Percentiles rank a stretch among this genome's conserved stretches.
phyloP scores from a whole-genome alignment of 2,329 filamentous ascomycete species.

The Colletotrichum costaricense region DNA sequence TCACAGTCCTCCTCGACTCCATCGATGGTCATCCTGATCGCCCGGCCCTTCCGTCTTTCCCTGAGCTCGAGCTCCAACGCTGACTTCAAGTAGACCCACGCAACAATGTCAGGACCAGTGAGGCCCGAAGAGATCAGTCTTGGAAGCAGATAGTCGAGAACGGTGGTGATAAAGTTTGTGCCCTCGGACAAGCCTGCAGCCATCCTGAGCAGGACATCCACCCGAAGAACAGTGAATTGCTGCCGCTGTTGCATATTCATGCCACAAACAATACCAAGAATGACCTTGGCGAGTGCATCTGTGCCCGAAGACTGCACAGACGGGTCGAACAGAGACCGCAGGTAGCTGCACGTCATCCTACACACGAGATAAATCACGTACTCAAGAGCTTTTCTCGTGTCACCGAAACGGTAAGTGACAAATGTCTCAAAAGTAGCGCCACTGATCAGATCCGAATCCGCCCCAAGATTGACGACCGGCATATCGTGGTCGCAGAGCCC shows the following conservation, averaged over 20 bases:
- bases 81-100: constrained; percentile 9
- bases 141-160: constrained; percentile 21
- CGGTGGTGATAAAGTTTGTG: constrained; percentile 14
- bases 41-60: constrained; percentile 12
- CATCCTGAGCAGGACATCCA: constrained; percentile 8
- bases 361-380: constrained; percentile 23
- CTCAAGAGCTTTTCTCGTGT: constrained; percentile 5
- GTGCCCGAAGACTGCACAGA: background rate
- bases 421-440: constrained; percentile 19
- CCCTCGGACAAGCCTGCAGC: constrained; percentile 5
- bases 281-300: constrained; percentile 6
- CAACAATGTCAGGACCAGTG: constrained; percentile 5
- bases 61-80: constrained; percentile 2
- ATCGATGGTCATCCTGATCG: constrained; percentile 5
- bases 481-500: constrained; percentile 16
- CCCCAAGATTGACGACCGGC: constrained; percentile 3
- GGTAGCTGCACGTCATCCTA: constrained; percentile 9
- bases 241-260: constrained; percentile 13
- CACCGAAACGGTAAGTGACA: constrained; percentile 10
- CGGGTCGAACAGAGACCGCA: constrained; percentile 15
- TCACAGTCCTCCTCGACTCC: constrained; percentile 16
- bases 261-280: constrained; percentile 23
- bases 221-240: constrained; percentile 17
- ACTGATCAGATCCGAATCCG: constrained; percentile 1
- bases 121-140: constrained; percentile 5